Conservation (phyloP, 1,139 yeast species). For the Dujonia santamariae region DNA sequence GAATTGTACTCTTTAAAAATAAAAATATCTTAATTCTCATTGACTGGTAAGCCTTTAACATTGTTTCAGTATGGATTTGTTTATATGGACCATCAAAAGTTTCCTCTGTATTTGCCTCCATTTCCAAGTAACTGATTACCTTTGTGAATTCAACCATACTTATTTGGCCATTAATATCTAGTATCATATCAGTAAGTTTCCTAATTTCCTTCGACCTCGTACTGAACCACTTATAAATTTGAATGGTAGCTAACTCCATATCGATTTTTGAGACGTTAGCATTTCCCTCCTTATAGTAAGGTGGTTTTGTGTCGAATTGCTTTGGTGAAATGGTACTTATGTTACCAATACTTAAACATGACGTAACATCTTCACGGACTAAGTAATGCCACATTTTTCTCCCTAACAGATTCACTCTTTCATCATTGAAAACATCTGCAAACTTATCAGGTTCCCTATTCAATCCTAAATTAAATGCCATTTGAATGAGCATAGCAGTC, state of each 20-base stretch:
- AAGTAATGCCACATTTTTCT: constrained; percentile 21
- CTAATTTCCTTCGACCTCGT: constrained; percentile 3
- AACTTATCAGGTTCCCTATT: constrained; percentile 40
- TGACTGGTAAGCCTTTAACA: constrained; percentile 2
- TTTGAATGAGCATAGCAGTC: constrained; percentile 36
- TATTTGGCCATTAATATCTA: constrained; percentile 2
- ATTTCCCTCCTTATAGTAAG: constrained; percentile 6
- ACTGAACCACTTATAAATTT: constrained; percentile 6
- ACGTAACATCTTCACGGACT: constrained; percentile 7
- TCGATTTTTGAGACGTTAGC: constrained; percentile 4
- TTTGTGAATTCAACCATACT: not conserved
- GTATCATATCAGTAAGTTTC: constrained; percentile 2
- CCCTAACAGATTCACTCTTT: constrained; percentile 15
- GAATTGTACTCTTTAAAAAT: constrained; percentile 25
- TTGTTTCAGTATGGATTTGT: constrained; percentile 1
- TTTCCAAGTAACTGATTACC: constrained; percentile 2
- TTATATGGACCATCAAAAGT: constrained; percentile 3
- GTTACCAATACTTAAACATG: constrained; percentile 8
- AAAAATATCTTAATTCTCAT: constrained; percentile 9
- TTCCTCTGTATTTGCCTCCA: constrained; percentile 4
- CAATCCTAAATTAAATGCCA: constrained; percentile 45
- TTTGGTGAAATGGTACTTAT: constrained; percentile 2
- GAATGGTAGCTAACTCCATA: constrained; percentile 6
- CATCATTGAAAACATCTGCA: constrained; percentile 13
- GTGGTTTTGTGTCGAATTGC: constrained; percentile 6